Evolutionary conservation across 371 early-diverging fungal species (phyloP).

Genomic region (Rhizomucor pusillus): DNA sequence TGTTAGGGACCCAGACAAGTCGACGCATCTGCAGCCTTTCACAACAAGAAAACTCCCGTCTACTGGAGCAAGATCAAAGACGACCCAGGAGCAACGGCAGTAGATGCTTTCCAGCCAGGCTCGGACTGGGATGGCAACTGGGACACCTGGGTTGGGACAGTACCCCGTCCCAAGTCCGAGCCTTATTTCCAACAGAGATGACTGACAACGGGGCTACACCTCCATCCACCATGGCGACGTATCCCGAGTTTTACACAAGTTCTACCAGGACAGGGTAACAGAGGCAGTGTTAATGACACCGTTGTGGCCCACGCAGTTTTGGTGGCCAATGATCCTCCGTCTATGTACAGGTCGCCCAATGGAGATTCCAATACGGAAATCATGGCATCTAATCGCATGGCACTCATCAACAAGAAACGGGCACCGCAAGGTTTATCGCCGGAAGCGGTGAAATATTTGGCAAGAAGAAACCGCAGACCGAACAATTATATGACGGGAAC

Average conservation of each 20-base stretch:
- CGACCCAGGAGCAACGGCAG: conserved; percentile 4
- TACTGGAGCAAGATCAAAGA: conserved; percentile 6
- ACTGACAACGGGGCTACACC: conserved; percentile 3
- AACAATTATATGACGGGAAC: background rate
- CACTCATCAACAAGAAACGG: background rate
- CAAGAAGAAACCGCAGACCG: background rate
- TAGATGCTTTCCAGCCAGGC: conserved; percentile 7
- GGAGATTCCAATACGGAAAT: background rate
- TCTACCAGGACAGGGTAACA: conserved; percentile 1
- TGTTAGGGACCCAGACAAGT: conserved; percentile 8
- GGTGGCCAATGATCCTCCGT: conserved; percentile 7
- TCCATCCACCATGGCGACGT: conserved; percentile 7
- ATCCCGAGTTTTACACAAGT: conserved; percentile 5
- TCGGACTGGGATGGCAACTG: no score
- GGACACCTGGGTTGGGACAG: no score
- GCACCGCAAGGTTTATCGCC: background rate
- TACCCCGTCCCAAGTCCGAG: no score
- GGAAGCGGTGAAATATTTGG: background rate
- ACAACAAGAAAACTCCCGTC: background rate
- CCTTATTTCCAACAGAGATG: conserved; percentile 11
- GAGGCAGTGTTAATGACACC: conserved; percentile 1
- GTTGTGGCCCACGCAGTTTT: conserved; percentile 4
- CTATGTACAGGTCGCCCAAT: background rate
- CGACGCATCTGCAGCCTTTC: conserved; percentile 25
- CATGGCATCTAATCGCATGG: conserved; percentile 8